Evolutionary conservation across 1,284 basidiomycete genomes (phyloP).

Genomic region (Ceratobasidium sp.): DNA sequence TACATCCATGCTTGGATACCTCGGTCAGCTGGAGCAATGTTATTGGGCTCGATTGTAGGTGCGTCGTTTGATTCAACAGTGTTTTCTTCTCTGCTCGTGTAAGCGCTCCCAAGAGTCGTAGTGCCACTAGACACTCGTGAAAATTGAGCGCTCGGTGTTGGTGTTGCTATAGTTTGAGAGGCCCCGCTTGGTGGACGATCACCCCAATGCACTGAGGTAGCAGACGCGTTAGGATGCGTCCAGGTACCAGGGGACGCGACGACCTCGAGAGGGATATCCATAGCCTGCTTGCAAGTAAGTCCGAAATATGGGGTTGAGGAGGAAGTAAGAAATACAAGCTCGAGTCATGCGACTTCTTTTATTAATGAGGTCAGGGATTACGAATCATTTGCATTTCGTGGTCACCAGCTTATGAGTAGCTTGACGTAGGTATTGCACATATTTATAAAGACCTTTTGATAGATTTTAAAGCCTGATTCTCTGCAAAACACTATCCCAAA

Average conservation of each 20-base stretch:
- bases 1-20: conserved; percentile 49
- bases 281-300: not conserved
- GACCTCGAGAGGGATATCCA: conserved; percentile 31
- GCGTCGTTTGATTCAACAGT: not conserved
- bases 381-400: not conserved
- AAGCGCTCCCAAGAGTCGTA: not conserved
- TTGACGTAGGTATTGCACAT: too few species aligned
- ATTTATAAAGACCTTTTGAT: too few species aligned
- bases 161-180: too few species aligned
- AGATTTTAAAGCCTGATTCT: too few species aligned
- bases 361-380: not conserved
- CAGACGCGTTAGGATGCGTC: not conserved
- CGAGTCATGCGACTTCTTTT: not conserved
- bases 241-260: not conserved
- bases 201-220: not conserved
- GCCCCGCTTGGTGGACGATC: too few species aligned
- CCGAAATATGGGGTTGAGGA: not conserved
- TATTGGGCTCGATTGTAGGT: not conserved
- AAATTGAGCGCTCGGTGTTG: not conserved
- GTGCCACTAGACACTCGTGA: not conserved
- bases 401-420: not conserved
- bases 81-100: not conserved
- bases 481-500: too few species aligned
- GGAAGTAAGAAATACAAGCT: not conserved
- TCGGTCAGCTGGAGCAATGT: conserved; percentile 28